Conservation (phyloP, 495 filamentous ascomycete genomes). For the Hamigera avellanea region DNA sequence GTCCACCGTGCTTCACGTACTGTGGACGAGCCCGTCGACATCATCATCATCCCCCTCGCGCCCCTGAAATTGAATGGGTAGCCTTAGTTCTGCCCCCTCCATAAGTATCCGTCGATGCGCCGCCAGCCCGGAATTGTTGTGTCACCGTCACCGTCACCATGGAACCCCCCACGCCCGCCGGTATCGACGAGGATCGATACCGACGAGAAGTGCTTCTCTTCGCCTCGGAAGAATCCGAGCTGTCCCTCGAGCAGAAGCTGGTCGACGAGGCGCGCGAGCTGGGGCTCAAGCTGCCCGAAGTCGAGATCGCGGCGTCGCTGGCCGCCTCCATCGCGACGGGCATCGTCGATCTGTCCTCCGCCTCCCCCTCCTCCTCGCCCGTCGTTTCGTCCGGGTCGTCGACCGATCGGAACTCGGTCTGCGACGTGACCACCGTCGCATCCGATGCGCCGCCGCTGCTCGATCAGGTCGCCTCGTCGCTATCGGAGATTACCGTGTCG, state of each 20-base stretch:
- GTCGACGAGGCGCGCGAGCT: constrained; percentile 28
- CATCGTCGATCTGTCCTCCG: constrained; percentile 24
- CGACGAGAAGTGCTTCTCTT: constrained; percentile 26
- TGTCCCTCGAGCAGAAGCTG: constrained; percentile 23
- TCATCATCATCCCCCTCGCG: constrained; percentile 2
- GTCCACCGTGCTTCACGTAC: constrained; percentile 25
- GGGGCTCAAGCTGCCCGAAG: constrained; percentile 26
- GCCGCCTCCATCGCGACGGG: constrained; percentile 29
- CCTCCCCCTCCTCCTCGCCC: constrained; percentile 5
- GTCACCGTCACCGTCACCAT: no score
- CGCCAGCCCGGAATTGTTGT: no score
- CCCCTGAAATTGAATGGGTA: constrained; percentile 1
- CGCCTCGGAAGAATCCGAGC: constrained; percentile 24
- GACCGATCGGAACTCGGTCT: constrained; percentile 24
- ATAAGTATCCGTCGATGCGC: no score
- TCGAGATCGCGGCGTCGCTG: constrained; percentile 27
- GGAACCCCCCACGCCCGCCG: no score
- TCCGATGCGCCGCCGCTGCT: constrained; percentile 17
- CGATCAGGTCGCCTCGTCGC: constrained; percentile 20
- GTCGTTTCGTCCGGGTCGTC: constrained; percentile 27
- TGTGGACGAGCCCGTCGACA: constrained; percentile 25
- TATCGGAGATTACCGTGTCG: constrained; percentile 28
- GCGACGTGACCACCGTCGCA: constrained; percentile 18
- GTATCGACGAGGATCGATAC: constrained; percentile 27
- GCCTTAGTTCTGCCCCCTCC: no score